Evolutionary conservation across 345 rosid genomes (phyloP).

Genomic region (Boechera stricta): DNA sequence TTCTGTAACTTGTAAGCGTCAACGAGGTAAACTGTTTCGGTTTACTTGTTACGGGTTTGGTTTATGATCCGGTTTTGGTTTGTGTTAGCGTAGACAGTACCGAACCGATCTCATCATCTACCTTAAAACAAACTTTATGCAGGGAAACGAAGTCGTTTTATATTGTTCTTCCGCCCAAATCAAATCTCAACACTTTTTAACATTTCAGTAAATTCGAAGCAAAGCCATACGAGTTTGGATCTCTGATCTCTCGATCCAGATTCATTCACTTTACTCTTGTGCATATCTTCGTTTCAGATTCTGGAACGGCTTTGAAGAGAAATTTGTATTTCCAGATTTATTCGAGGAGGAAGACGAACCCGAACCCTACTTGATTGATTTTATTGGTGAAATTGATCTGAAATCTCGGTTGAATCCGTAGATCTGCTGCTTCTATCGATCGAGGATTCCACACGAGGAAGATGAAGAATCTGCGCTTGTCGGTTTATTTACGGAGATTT

Average conservation of each 20-base stretch:
- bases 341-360: conserved; percentile 32
- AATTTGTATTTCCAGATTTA: conserved; percentile 12
- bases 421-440: conserved; percentile 25
- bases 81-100: not conserved
- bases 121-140: not conserved
- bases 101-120: conserved; percentile 32
- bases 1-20: not conserved
- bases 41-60: not conserved
- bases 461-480: conserved; percentile 19
- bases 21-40: conserved; percentile 14
- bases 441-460: not conserved
- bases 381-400: conserved; percentile 11
- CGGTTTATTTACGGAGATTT: not conserved
- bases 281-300: not conserved
- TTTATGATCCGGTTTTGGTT: conserved; percentile 6
- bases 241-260: conserved; percentile 39
- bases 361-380: conserved; percentile 33
- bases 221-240: not conserved
- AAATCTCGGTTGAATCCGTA: not conserved
- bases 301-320: not conserved
- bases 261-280: not conserved
- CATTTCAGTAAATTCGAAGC: conserved; percentile 9
- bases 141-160: conserved; percentile 16
- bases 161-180: conserved; percentile 43
- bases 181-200: conserved; percentile 35